A percentile compares a stretch with the other conserved stretches of the same genome.
phyloP scores from a whole-genome alignment of 1,284 basidiomycete genomes.

The Tausonia pullulans region DNA sequence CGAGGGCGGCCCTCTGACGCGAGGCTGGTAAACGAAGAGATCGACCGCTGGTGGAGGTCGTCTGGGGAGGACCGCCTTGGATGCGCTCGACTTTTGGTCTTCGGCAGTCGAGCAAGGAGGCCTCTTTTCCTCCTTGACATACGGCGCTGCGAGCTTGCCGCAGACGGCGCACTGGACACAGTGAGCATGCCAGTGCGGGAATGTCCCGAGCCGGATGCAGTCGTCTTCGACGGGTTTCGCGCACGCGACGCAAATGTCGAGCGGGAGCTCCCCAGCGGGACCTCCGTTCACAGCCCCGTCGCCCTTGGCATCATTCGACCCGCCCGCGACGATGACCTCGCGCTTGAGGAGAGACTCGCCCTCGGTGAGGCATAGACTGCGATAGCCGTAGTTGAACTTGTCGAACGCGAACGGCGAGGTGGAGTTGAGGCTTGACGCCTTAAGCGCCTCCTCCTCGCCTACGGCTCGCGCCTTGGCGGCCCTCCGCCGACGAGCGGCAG shows the following conservation, averaged over 20 bases:
- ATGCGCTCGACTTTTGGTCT: conserved; percentile 27
- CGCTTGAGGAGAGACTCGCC: conserved; percentile 13
- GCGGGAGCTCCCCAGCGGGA: conserved; percentile 26
- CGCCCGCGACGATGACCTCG: background rate
- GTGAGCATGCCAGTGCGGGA: conserved; percentile 89
- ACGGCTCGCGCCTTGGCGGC: conserved; percentile 25
- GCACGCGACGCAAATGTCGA: conserved; percentile 86
- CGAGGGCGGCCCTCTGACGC: conserved; percentile 39
- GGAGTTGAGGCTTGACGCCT: conserved; percentile 26
- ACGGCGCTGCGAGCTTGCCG: conserved; percentile 58
- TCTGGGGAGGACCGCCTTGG: conserved; percentile 43
- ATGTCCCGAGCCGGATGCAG: conserved; percentile 83
- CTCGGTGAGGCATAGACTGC: conserved; percentile 22
- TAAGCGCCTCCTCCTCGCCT: conserved; percentile 1
- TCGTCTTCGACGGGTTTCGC: conserved; percentile 90
- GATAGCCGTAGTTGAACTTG: conserved; percentile 25
- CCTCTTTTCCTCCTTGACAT: conserved; percentile 41
- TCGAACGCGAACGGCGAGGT: conserved; percentile 40
- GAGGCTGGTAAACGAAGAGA: conserved; percentile 60
- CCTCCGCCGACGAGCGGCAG: conserved; percentile 52
- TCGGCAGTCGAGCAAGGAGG: conserved; percentile 25
- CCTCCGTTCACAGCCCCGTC: too few relatives aligned
- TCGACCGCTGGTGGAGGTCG: conserved; percentile 66
- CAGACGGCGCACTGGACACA: conserved; percentile 78
- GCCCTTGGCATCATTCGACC: conserved; percentile 18